Evolutionary conservation across 208 protist genomes (phyloP).

Genomic region (Endotrypanum monterogeii): DNA sequence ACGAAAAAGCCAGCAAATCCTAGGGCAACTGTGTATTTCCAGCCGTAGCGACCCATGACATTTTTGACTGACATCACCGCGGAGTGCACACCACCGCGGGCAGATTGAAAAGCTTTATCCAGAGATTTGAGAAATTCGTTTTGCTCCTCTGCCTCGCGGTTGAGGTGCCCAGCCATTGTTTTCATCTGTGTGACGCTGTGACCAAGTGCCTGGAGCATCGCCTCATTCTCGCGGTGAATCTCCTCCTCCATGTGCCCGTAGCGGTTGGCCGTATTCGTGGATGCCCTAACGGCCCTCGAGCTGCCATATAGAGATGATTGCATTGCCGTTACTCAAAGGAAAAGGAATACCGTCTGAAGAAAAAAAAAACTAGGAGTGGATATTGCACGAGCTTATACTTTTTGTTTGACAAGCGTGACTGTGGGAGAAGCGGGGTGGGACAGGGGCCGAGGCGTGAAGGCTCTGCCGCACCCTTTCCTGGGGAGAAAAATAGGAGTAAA

Average conservation of each 20-base stretch:
- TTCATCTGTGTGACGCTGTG: conserved; percentile 69
- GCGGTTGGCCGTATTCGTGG: conserved; percentile 4
- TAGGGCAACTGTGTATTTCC: conserved; percentile 48
- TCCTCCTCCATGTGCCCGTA: conserved; percentile 69
- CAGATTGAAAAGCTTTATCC: conserved; percentile 45
- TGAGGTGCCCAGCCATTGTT: conserved; percentile 49
- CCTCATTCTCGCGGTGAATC: conserved; percentile 77
- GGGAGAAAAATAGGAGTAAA: too few relatives aligned
- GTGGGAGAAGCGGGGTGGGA: too few relatives aligned
- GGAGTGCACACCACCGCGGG: conserved; percentile 55
- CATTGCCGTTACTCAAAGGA: conserved; percentile 28
- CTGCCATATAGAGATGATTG: conserved; percentile 67
- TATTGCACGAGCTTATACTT: too few relatives aligned
- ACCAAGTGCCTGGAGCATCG: conserved; percentile 66
- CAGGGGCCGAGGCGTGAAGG: too few relatives aligned
- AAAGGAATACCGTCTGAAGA: neutral
- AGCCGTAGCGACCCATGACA: conserved; percentile 69
- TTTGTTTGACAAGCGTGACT: too few relatives aligned
- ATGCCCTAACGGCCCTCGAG: neutral
- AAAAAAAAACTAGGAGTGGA: neutral
- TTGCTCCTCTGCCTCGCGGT: conserved; percentile 72
- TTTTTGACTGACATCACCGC: conserved; percentile 50
- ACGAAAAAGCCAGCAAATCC: conserved; percentile 39
- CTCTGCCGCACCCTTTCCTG: too few relatives aligned
- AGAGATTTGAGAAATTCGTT: conserved; percentile 65